Evolutionary conservation across 768 basidiomycete species (phyloP).

Genomic region (Hygrophoropsis aurantiaca): DNA sequence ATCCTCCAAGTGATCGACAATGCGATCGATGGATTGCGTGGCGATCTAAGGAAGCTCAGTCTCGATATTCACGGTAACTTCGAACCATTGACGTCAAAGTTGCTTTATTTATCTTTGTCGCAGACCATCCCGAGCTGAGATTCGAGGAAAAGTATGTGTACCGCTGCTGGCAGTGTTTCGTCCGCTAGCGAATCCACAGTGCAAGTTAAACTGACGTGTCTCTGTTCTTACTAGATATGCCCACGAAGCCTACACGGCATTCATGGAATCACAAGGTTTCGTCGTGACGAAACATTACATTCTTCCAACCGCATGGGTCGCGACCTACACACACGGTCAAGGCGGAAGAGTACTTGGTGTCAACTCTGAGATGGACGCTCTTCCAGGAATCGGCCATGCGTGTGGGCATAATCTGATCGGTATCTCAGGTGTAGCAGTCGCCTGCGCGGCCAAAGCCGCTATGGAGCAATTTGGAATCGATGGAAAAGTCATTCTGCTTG

Average conservation of each 20-base stretch:
- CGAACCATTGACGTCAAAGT: no score
- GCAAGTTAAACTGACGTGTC: no score
- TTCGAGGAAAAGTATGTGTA: conserved; percentile 62
- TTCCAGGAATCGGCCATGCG: conserved; percentile 62
- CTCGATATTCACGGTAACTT: conserved; percentile 66
- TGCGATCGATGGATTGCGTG: conserved; percentile 51
- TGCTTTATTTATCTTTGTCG: no score
- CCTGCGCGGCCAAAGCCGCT: conserved; percentile 62
- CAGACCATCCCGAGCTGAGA: conserved; percentile 69
- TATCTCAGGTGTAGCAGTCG: conserved; percentile 71
- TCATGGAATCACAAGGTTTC: conserved; percentile 68
- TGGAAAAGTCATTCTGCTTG: conserved; percentile 70
- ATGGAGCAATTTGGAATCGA: conserved; percentile 60
- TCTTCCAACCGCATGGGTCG: conserved; percentile 75
- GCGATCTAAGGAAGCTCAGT: conserved; percentile 59
- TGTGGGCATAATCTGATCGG: conserved; percentile 87
- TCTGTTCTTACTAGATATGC: conserved; percentile 50
- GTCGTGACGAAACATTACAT: conserved; percentile 58
- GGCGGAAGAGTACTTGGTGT: conserved; percentile 74
- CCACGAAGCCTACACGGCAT: conserved; percentile 67
- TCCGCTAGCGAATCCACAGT: no score
- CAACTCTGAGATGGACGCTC: conserved; percentile 81
- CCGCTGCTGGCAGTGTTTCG: no score
- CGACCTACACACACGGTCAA: conserved; percentile 59
- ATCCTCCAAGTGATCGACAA: conserved; percentile 61